Conservation (phyloP, 1,284 basidiomycete genomes). For the Rhizopogon parksii region DNA sequence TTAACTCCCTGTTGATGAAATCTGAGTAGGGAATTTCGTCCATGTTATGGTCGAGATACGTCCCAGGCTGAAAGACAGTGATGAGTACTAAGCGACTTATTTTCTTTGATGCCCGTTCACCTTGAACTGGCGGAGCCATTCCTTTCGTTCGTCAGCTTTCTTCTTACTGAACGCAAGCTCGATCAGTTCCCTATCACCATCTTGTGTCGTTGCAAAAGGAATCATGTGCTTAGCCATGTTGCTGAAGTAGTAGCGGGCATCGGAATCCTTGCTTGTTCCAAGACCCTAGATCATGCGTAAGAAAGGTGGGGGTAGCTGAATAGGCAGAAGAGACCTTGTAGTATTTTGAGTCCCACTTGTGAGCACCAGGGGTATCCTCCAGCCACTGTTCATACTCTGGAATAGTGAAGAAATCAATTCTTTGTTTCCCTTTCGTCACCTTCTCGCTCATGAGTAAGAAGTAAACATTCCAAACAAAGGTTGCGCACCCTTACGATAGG, state of each 20-base stretch:
- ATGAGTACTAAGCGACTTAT: not conserved
- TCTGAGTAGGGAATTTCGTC: constrained; percentile 85
- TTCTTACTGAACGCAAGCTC: constrained; percentile 99
- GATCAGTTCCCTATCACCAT: constrained; percentile 85
- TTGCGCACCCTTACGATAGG: constrained; percentile 86
- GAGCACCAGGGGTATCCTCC: constrained; percentile 70
- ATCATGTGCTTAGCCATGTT: constrained; percentile 93
- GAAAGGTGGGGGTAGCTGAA: not conserved
- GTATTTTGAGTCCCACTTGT: constrained; percentile 91
- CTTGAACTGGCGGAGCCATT: constrained; percentile 94
- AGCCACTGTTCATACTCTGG: constrained; percentile 96
- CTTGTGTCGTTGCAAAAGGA: constrained; percentile 77
- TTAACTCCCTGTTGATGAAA: constrained; percentile 98
- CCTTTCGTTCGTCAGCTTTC: constrained; percentile 97
- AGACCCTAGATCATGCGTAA: constrained; percentile 62
- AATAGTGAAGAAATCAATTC: constrained; percentile 92
- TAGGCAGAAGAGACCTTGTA: constrained; percentile 68
- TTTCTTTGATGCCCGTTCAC: constrained; percentile 31
- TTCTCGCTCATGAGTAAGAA: constrained; percentile 19
- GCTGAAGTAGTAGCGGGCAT: constrained; percentile 91
- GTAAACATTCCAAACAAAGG: constrained; percentile 12
- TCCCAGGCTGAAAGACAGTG: constrained; percentile 68
- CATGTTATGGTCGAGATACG: constrained; percentile 87
- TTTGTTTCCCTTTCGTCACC: constrained; percentile 78
- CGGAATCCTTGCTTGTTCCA: constrained; percentile 85